A percentile compares a stretch with the other conserved stretches of the same genome.
phyloP scores from a whole-genome alignment of 441 rosid genomes.

The Francoa sonchifolia region DNA sequence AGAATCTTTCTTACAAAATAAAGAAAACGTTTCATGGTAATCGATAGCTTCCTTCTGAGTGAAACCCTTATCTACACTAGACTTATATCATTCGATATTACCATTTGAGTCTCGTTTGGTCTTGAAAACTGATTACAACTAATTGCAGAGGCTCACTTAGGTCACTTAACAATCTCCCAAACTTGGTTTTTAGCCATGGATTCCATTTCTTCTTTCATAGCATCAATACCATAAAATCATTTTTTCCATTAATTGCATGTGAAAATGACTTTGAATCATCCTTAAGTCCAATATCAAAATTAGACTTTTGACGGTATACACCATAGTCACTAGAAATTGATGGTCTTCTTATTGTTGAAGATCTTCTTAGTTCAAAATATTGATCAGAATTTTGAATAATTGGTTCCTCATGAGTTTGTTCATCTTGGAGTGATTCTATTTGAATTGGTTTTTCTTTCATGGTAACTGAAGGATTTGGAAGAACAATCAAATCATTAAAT shows the following conservation, averaged over 20 bases:
- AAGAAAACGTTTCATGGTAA: background rate
- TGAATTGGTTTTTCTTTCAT: background rate
- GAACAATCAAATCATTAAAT: background rate
- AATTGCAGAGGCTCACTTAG: background rate
- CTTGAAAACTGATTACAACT: background rate
- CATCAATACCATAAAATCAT: background rate
- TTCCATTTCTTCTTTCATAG: conserved; percentile 4
- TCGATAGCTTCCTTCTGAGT: background rate
- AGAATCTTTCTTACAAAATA: background rate
- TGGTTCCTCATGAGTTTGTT: background rate
- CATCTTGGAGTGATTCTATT: background rate
- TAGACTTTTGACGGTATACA: background rate
- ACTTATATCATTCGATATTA: background rate
- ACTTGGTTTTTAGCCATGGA: conserved; percentile 5
- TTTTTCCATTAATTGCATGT: conserved; percentile 4
- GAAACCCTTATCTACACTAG: background rate
- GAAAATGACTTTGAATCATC: conserved; percentile 1
- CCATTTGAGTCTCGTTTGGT: background rate
- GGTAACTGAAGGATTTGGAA: background rate
- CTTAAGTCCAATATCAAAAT: conserved; percentile 5
- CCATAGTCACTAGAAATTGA: background rate
- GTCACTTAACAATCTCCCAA: background rate
- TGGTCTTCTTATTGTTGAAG: background rate
- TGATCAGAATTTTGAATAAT: background rate
- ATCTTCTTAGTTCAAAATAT: background rate